Conservation (phyloP, 495 filamentous ascomycete genomes). For the Xylaria grammica region DNA sequence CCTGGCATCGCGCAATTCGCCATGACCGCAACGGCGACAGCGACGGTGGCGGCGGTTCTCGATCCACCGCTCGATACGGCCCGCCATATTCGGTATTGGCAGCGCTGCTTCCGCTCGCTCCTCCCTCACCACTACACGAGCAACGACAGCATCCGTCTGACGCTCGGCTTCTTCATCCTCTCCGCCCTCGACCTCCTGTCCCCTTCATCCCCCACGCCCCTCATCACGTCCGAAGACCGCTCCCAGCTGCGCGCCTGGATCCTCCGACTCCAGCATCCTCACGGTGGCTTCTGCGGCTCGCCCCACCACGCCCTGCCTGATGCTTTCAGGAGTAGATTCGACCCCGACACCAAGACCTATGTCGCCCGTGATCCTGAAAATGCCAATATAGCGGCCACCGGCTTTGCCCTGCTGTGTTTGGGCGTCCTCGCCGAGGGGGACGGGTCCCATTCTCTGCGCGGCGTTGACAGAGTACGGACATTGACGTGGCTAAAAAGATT, state of each 20-base stretch:
- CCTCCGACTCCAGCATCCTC: constrained; percentile 79
- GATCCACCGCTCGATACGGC: constrained; percentile 65
- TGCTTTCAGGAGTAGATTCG: constrained; percentile 41
- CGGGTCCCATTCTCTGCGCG: constrained; percentile 43
- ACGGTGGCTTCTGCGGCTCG: constrained; percentile 78
- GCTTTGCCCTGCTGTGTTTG: constrained; percentile 80
- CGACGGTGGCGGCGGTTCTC: constrained; percentile 18
- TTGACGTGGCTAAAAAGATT: constrained; percentile 75
- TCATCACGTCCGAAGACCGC: constrained; percentile 44
- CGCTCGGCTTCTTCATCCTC: constrained; percentile 81
- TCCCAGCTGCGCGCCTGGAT: constrained; percentile 47
- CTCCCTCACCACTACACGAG: constrained; percentile 81
- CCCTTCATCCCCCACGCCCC: constrained; percentile 28
- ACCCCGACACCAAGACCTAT: constrained; percentile 36
- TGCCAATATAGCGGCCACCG: constrained; percentile 83
- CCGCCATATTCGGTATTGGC: constrained; percentile 89
- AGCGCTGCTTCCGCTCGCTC: constrained; percentile 80
- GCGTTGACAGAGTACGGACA: constrained; percentile 70
- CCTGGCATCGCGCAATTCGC: neutral
- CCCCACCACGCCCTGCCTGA: constrained; percentile 56
- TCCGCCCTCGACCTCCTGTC: constrained; percentile 53
- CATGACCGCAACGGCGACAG: constrained; percentile 32
- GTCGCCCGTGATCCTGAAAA: constrained; percentile 69
- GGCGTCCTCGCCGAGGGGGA: constrained; percentile 77
- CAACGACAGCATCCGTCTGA: constrained; percentile 88